phyloP scores from a whole-genome alignment of 1,284 basidiomycete genomes.

The Coriolopsis trogii region DNA sequence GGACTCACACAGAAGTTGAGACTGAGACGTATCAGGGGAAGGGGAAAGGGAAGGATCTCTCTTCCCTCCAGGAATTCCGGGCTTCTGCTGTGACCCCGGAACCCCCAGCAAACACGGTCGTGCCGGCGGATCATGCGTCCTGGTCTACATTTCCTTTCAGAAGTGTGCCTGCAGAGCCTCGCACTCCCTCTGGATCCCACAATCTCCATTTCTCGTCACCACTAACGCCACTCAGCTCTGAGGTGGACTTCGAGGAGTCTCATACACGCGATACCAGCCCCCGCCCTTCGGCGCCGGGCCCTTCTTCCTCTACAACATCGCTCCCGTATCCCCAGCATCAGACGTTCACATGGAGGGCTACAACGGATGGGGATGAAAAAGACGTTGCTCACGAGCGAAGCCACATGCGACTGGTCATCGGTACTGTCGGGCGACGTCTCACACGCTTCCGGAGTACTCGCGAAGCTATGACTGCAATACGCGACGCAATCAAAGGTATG shows the following conservation, averaged over 20 bases:
- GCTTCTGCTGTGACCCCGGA: no score
- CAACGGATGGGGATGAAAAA: neutral
- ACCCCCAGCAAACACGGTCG: neutral
- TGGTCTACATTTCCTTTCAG: neutral
- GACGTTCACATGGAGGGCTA: neutral
- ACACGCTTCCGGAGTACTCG: neutral
- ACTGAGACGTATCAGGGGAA: neutral
- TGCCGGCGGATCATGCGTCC: no score
- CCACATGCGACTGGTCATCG: constrained; percentile 7
- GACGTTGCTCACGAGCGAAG: constrained; percentile 2
- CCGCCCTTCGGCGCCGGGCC: no score
- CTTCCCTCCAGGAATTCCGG: neutral
- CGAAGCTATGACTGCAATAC: neutral
- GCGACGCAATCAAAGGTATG: neutral
- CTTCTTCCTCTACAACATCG: neutral
- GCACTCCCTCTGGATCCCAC: neutral
- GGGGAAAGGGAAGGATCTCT: neutral
- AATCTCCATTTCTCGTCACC: neutral
- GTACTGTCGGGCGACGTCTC: neutral
- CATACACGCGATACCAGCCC: no score
- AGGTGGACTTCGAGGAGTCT: no score
- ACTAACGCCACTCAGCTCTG: neutral
- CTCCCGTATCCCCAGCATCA: neutral
- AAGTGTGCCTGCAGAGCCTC: neutral
- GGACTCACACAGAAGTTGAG: no score